Base-by-base conservation (phyloP, 352 stramenopile species). In the Elongisporangium undulatum region DNA sequence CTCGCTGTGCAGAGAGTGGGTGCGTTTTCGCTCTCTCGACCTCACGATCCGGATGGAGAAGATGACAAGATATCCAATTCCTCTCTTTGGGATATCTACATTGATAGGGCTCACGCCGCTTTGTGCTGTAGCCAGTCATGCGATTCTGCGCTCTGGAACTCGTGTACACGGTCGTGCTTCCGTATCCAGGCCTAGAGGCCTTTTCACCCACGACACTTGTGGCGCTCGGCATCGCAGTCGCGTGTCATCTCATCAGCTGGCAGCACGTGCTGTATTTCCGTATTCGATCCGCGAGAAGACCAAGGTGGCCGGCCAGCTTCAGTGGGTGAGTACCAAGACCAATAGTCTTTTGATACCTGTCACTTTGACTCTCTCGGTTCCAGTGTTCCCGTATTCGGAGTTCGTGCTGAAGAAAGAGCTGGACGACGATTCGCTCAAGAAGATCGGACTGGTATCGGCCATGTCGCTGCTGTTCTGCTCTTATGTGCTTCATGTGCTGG, bases 401-500 rank as follows among this genome's bases (percentile, higher is more conserved):
- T 90, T 90, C 21, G 81, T 89, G 53, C 68, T 90, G 55, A 90
- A 89, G 61, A 90, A 89, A 58, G 78, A 87, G 12, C 59, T 90
- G 26, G 76, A 89, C 19, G 78, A 90, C 26, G 63, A 55, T 12
- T 74, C 77, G 15, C 39, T 89, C 13, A 62, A 29, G 10, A 89
- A 90, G 50, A 64, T 87, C 22, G 3, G 54, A 6, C 56, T 69
- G 1, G 55, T 82, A 20, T 41, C 9, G 8, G 29, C 13, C 5
- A 15, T 41, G 5, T 41, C 13, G 5, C 38, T 83, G 13, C 60
- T 57, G 2, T 54, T 69, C 17, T 61, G 67, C 23, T 66, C 81
- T 17, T 89, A 82, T 22, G 13, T 85, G 2, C 12, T 90, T 4
- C 68, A 74, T 24, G 59, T 80, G 12, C 57, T 76, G 55, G 74